These are phyloP conservation scores for Passiflora organensis DNA, from an alignment of 345 rosid species.

Conservation along the genomic window DNA sequence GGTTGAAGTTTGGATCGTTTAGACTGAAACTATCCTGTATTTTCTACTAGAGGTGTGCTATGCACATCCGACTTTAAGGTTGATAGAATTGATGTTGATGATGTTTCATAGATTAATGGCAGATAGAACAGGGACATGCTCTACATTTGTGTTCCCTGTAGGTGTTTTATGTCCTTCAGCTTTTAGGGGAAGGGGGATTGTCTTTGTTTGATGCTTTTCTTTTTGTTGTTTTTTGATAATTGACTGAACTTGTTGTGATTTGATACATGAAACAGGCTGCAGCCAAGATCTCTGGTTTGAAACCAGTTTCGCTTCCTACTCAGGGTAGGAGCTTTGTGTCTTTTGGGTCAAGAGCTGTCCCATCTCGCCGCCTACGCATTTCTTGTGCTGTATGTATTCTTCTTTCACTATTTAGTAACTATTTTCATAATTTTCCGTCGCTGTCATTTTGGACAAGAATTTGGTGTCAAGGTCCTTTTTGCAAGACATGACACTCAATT, in stretches of 20 bases:
- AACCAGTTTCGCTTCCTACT: conserved; percentile 10
- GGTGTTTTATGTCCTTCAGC: too few species aligned
- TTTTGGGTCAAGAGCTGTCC: conserved; percentile 10
- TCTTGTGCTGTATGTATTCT: conserved; percentile 51
- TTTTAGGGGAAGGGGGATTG: too few species aligned
- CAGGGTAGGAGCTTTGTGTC: conserved; percentile 18
- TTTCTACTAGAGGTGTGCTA: not conserved
- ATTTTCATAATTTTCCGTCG: not conserved
- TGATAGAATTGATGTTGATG: not conserved
- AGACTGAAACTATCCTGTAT: not conserved
- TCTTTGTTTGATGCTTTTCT: too few species aligned
- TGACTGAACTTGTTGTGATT: not conserved
- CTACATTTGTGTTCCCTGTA: too few species aligned
- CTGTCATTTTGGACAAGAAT: not conserved
- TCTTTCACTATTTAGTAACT: not conserved
- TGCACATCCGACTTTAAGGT: not conserved
- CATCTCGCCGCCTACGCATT: conserved; percentile 46
- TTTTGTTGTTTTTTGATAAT: not conserved
- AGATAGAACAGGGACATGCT: too few species aligned
- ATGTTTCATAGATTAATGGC: not conserved
- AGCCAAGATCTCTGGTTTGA: conserved; percentile 16
- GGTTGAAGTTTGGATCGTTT: conserved; percentile 1
- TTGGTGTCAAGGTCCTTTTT: not conserved
- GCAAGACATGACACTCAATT: not conserved
- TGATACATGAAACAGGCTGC: conserved; percentile 7